Evolutionary conservation across 257 asterid species (phyloP).

Genomic region (Plantago major): DNA sequence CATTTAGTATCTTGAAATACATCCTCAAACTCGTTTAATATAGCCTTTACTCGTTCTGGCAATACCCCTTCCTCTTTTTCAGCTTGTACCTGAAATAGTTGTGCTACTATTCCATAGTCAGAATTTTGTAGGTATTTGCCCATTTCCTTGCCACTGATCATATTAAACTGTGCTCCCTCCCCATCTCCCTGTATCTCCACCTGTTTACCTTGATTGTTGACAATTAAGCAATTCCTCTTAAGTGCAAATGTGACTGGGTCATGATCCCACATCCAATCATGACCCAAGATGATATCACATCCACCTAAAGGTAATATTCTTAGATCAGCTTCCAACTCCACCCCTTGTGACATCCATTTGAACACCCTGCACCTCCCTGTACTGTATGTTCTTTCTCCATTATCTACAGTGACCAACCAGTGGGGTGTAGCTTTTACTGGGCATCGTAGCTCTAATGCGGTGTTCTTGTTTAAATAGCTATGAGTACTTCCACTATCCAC

Average conservation of each 20-base stretch:
- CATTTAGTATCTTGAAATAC: too few species aligned
- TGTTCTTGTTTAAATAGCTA: neutral
- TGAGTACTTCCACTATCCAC: too few species aligned
- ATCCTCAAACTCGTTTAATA: too few species aligned
- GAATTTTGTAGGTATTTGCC: neutral
- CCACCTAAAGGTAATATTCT: neutral
- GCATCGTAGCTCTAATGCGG: neutral
- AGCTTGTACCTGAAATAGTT: too few species aligned
- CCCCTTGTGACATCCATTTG: neutral
- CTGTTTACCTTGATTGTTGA: neutral
- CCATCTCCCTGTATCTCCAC: neutral
- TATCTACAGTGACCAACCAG: neutral
- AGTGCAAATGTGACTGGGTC: neutral
- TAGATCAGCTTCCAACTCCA: neutral
- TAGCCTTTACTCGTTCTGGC: too few species aligned
- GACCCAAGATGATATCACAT: neutral
- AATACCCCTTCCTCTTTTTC: too few species aligned
- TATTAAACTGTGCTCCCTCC: too few species aligned
- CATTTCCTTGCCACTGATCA: neutral
- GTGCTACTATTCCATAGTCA: neutral
- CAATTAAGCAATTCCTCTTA: neutral
- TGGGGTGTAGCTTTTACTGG: neutral
- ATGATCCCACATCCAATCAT: neutral
- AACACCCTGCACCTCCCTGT: neutral
- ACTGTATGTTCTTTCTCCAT: neutral